Evolutionary conservation across 306 rosid species (phyloP).

Genomic region (Rosa lucieae): DNA sequence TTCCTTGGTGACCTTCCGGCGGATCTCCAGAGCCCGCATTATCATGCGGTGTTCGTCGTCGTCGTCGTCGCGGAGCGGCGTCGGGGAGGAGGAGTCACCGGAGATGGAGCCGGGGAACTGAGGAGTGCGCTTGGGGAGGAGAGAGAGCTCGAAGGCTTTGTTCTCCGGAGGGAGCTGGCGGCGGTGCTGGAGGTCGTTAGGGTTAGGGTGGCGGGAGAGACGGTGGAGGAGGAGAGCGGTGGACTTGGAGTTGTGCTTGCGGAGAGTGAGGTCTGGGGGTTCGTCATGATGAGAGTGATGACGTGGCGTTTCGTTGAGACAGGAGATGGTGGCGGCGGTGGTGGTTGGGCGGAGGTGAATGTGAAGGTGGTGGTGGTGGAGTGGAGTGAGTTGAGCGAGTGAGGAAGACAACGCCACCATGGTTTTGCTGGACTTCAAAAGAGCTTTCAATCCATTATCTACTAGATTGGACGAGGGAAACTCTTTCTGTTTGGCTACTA

Average conservation of each 20-base stretch:
- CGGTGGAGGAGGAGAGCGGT: slow-evolving; percentile 46
- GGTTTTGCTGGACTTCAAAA: background rate
- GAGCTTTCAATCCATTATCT: background rate
- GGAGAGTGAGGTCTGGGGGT: slow-evolving; percentile 33
- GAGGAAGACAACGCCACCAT: slow-evolving; percentile 44
- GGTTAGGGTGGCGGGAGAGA: slow-evolving; percentile 27
- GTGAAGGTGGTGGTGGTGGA: slow-evolving; percentile 15
- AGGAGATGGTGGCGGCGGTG: slow-evolving; percentile 21
- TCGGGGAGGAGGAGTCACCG: slow-evolving; percentile 69
- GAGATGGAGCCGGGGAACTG: slow-evolving; percentile 92
- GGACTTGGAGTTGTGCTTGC: slow-evolving; percentile 84
- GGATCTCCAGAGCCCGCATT: slow-evolving; percentile 79
- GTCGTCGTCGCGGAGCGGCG: slow-evolving; percentile 41
- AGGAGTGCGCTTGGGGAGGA: slow-evolving; percentile 75
- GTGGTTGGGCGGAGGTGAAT: slow-evolving; percentile 20
- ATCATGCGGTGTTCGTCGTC: slow-evolving; percentile 46
- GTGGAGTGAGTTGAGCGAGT: slow-evolving; percentile 22
- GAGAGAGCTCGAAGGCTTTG: slow-evolving; percentile 71
- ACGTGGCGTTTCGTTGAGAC: slow-evolving; percentile 23
- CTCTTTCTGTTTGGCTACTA: no score
- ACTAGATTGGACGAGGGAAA: no score
- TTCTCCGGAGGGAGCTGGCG: slow-evolving; percentile 37
- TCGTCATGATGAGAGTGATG: slow-evolving; percentile 18
- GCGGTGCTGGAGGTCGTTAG: slow-evolving; percentile 33
- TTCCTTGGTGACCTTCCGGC: slow-evolving; percentile 78